Percentiles rank a stretch among this genome's conserved stretches.
Conservation (phyloP, 2,329 filamentous ascomycete species). For the Chaetomiaceae sp. region DNA sequence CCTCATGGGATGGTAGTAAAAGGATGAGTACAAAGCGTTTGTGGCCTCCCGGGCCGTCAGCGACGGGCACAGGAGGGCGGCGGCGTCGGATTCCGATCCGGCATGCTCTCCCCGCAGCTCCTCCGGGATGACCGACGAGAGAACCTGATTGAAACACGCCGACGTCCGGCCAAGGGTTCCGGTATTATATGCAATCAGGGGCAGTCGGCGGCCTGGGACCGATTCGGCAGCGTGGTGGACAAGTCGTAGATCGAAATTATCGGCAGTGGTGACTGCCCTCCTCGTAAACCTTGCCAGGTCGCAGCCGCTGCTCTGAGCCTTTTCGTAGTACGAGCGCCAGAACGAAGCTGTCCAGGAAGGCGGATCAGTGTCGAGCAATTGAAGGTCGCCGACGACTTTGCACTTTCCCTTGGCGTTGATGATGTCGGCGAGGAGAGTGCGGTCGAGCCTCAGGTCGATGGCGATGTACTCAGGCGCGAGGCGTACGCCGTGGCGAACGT, state of each 20-base stretch:
- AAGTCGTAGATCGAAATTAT: conserved; percentile 57
- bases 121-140: conserved; percentile 57
- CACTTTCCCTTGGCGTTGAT: conserved; percentile 35
- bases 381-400: conserved; percentile 58
- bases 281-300: conserved; percentile 59
- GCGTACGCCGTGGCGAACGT: conserved; percentile 56
- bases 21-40: conserved; percentile 60
- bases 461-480: conserved; percentile 61
- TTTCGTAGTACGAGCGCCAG: conserved; percentile 55
- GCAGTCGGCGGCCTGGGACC: conserved; percentile 41
- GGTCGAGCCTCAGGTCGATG: conserved; percentile 55
- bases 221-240: conserved; percentile 48
- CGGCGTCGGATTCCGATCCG: neutral
- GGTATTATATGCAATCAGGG: conserved; percentile 62
- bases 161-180: conserved; percentile 60
- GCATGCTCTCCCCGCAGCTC: conserved; percentile 25
- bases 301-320: conserved; percentile 54
- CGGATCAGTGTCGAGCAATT: conserved; percentile 36
- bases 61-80: conserved; percentile 31
- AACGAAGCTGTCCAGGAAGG: conserved; percentile 51
- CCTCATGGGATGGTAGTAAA: conserved; percentile 64
- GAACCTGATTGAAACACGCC: conserved; percentile 59
- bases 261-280: conserved; percentile 51
- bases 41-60: conserved; percentile 62
- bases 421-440: conserved; percentile 47